Conservation (phyloP, 805 yeast genomes). For the Metschnikowia corniflorae region DNA sequence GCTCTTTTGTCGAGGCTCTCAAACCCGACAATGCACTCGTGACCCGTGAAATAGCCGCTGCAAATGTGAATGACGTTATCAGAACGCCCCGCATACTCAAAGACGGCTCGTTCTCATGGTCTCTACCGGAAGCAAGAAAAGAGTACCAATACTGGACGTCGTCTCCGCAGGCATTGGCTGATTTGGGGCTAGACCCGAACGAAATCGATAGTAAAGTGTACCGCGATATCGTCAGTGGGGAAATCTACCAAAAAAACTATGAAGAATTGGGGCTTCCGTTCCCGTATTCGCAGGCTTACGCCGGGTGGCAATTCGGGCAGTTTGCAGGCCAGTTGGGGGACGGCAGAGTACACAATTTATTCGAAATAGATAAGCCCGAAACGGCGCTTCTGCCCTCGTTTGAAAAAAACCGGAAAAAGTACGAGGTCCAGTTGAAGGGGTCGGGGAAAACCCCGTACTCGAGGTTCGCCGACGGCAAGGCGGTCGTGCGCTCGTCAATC, state of each 20-base stretch:
- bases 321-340: slow-evolving; percentile 98
- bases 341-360: slow-evolving; percentile 83
- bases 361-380: slow-evolving; percentile 53
- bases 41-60: slow-evolving; percentile 24
- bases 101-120: slow-evolving; percentile 70
- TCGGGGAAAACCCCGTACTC: slow-evolving; percentile 90
- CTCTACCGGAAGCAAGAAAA: slow-evolving; percentile 60
- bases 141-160: slow-evolving; percentile 52
- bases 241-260: slow-evolving; percentile 29
- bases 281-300: slow-evolving; percentile 90
- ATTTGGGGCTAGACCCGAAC: slow-evolving; percentile 49
- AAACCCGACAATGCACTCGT: slow-evolving; percentile 31
- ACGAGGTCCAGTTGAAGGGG: slow-evolving; percentile 84
- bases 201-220: slow-evolving; percentile 44
- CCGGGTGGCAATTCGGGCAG: slow-evolving; percentile 94
- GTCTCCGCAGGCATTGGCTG: slow-evolving; percentile 56
- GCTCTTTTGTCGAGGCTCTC: slow-evolving; percentile 25
- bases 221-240: slow-evolving; percentile 60
- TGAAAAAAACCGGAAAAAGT: slow-evolving; percentile 34
- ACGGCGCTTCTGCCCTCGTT: slow-evolving; percentile 4
- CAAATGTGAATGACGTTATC: slow-evolving; percentile 28
- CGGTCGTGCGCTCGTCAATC: slow-evolving; percentile 82
- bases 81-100: slow-evolving; percentile 37
- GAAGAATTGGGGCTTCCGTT: slow-evolving; percentile 35
- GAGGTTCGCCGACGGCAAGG: slow-evolving; percentile 95